phyloP scores from a whole-genome alignment of 805 yeast genomes.

The Nakazawaea wyomingensis region DNA sequence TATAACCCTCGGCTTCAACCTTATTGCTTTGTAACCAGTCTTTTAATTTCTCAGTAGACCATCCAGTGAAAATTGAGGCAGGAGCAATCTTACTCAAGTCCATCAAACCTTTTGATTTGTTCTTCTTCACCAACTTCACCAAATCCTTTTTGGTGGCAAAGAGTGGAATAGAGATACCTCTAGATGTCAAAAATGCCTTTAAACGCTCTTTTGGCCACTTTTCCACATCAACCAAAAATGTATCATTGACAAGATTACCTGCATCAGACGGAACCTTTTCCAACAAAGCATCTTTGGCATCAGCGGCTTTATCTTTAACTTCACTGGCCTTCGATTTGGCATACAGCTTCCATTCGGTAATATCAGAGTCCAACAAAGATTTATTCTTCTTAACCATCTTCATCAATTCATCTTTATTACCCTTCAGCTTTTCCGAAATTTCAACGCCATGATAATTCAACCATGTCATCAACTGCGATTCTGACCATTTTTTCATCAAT shows the following conservation, averaged over 20 bases:
- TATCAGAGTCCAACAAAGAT: conserved; percentile 32
- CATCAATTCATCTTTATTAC: conserved; percentile 31
- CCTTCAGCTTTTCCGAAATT: conserved; percentile 27
- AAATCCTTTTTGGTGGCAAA: conserved; percentile 36
- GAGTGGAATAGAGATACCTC: conserved; percentile 34
- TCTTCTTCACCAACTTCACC: conserved; percentile 32
- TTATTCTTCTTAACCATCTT: conserved; percentile 29
- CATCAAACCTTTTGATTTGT: conserved; percentile 27
- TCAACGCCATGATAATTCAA: conserved; percentile 39
- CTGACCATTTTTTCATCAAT: conserved; percentile 47
- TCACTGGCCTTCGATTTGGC: conserved; percentile 30
- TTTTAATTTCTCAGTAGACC: conserved; percentile 32
- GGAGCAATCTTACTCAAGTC: conserved; percentile 18
- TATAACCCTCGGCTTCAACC: conserved; percentile 19
- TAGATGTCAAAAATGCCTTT: conserved; percentile 33
- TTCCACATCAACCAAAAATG: conserved; percentile 40
- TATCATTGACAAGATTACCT: conserved; percentile 36
- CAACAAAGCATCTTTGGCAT: conserved; percentile 2
- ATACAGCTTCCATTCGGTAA: conserved; percentile 30
- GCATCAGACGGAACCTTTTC: conserved; percentile 18
- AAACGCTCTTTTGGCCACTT: conserved; percentile 42
- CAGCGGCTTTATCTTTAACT: conserved; percentile 13
- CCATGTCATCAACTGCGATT: conserved; percentile 52
- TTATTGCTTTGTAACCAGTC: conserved; percentile 34
- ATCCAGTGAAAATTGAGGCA: conserved; percentile 30